These are phyloP conservation scores for Colletotrichum gigasporum DNA, from an alignment of 2,329 filamentous ascomycete genomes.

Conservation along the genomic window DNA sequence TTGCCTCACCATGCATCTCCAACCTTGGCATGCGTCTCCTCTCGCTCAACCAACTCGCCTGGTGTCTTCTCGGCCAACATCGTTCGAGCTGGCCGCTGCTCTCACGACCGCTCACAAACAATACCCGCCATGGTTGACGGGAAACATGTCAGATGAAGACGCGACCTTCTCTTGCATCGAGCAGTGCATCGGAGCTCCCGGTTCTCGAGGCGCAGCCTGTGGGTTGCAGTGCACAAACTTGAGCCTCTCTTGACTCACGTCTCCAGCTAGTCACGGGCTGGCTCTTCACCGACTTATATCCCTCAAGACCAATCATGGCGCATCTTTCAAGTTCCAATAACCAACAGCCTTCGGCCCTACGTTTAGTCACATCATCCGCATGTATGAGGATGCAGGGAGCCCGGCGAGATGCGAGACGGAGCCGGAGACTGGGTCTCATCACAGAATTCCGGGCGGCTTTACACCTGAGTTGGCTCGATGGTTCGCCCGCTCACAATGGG, in stretches of 20 bases:
- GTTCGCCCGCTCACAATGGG: constrained; percentile 7
- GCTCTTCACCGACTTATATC: constrained; percentile 6
- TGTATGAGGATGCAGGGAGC: not conserved
- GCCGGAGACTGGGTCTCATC: not conserved
- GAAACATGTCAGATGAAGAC: not conserved
- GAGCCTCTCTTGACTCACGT: constrained; percentile 27
- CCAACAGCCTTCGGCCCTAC: not conserved
- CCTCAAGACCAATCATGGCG: not conserved
- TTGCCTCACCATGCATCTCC: not conserved
- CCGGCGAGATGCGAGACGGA: not conserved
- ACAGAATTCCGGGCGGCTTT: not conserved
- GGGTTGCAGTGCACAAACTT: not conserved
- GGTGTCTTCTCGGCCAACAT: not conserved
- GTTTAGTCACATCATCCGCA: constrained; percentile 3
- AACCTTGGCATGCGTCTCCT: not conserved
- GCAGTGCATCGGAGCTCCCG: constrained; percentile 2
- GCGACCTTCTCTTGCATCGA: not conserved
- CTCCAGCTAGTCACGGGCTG: not conserved
- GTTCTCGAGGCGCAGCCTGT: constrained; percentile 2
- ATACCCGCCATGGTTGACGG: too few species aligned
- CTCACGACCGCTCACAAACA: too few species aligned
- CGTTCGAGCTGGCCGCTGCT: not conserved
- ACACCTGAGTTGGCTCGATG: not conserved
- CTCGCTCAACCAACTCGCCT: not conserved
- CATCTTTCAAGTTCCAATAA: not conserved